Base-by-base conservation (phyloP, 768 basidiomycete genomes). In the Pholiota conissans region DNA sequence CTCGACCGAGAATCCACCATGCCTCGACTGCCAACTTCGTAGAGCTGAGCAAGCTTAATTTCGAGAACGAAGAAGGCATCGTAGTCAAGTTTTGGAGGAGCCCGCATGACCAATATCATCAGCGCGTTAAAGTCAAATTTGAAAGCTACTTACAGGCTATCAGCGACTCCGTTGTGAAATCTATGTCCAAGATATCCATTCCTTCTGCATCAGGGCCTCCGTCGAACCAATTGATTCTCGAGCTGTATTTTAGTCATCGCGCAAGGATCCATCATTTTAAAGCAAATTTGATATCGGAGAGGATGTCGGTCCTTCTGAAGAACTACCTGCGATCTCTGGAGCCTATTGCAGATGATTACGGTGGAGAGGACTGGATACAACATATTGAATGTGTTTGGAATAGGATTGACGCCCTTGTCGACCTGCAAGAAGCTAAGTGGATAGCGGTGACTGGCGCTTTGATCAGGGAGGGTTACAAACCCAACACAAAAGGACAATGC, bases 91-190 rank as follows among this genome's bases (percentile, higher is more conserved):
- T 64, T 51, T 68, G 67, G 67, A 34, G 61, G 10, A 63, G 61
- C 30, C 18, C 48, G 24, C 32, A 65, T 3, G 67, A 68, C 46
- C 30, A 50, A 14, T 58, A 64, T 52, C 67, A 65, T 13, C 61
- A 65, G 52, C 60, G 67, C 16, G 54, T 69, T 52, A 69, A 69
- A 30, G 63, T 65, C 42, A 69, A 69, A 46, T 63, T 69, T 18
- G 65, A 69, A 13, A 63, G 57, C 9, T 69, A 69, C 24, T 59
- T 69, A 6, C 55, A 62, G 10, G 18, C 49, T 14, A n/a, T 28
- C 1, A 37, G 51, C 5, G 22, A 14, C 27, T 26, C 48, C 14
- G 29, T 50, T 20, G 49, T 48, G 10, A 22, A 52, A 53, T 22
- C 53, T n/a, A 49, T 37, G 29, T 22, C 52, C 52, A 40, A 48